These are phyloP conservation scores for Zymoseptoria brevis DNA, from an alignment of 2,329 filamentous ascomycete genomes.

Conservation along the genomic window DNA sequence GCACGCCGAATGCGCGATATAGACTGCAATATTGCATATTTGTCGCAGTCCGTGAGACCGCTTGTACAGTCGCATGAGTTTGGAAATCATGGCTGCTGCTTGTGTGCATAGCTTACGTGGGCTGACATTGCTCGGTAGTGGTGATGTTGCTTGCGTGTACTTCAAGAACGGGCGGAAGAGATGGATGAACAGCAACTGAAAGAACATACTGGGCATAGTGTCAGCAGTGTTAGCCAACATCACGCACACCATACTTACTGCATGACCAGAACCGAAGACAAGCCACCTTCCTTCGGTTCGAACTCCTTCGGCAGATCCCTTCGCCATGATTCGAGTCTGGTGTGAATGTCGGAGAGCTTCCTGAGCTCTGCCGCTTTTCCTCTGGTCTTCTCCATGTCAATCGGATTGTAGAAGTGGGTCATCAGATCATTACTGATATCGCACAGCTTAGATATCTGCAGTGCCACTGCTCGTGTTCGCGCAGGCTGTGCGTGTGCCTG, in stretches of 20 bases:
- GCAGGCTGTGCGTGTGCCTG: slow-evolving; percentile 68
- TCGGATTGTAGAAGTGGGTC: slow-evolving; percentile 82
- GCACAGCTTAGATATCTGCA: slow-evolving; percentile 75
- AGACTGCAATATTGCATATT: slow-evolving; percentile 93
- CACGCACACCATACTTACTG: slow-evolving; percentile 58
- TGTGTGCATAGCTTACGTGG: slow-evolving; percentile 86
- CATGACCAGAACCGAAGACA: slow-evolving; percentile 74
- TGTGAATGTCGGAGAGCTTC: slow-evolving; percentile 85
- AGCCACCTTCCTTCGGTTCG: slow-evolving; percentile 78
- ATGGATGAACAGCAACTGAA: slow-evolving; percentile 89
- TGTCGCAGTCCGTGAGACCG: slow-evolving; percentile 83
- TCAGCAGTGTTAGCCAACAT: slow-evolving; percentile 19
- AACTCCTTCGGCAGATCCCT: slow-evolving; percentile 76
- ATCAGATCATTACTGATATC: slow-evolving; percentile 92
- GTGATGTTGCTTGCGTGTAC: slow-evolving; percentile 73
- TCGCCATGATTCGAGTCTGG: slow-evolving; percentile 82
- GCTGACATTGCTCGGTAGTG: slow-evolving; percentile 77
- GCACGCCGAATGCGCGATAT: slow-evolving; percentile 89
- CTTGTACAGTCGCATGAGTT: slow-evolving; percentile 89
- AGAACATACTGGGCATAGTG: slow-evolving; percentile 70
- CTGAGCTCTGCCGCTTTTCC: slow-evolving; percentile 81
- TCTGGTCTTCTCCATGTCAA: slow-evolving; percentile 50
- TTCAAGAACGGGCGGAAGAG: slow-evolving; percentile 92
- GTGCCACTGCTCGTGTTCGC: slow-evolving; percentile 69
- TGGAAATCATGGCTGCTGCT: slow-evolving; percentile 82